phyloP scores from a whole-genome alignment of 306 rosid species.

The Gastrolobium villosum region DNA sequence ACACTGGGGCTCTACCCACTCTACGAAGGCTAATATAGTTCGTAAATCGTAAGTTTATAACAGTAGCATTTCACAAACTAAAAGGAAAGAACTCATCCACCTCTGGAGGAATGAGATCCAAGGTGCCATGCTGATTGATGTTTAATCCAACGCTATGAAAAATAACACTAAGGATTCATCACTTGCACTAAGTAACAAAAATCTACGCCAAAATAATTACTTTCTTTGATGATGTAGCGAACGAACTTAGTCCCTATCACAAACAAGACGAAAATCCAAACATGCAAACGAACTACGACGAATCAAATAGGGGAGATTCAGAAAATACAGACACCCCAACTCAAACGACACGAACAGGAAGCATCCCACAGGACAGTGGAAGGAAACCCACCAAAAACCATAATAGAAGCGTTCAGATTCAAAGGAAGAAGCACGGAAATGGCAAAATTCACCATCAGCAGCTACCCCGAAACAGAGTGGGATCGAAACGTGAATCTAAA shows the following conservation, averaged over 20 bases:
- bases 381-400: constrained; percentile 35
- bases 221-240: constrained; percentile 10
- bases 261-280: constrained; percentile 54
- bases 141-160: constrained; percentile 16
- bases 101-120: constrained; percentile 25
- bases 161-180: constrained; percentile 31
- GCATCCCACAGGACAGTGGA: constrained; percentile 27
- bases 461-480: constrained; percentile 41
- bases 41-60: neutral
- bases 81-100: constrained; percentile 5
- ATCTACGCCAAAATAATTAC: constrained; percentile 27
- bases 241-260: neutral
- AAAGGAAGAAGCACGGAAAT: constrained; percentile 40
- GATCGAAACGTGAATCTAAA: constrained; percentile 51
- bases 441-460: constrained; percentile 43
- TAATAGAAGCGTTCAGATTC: constrained; percentile 37
- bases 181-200: constrained; percentile 21
- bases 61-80: constrained; percentile 32
- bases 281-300: constrained; percentile 61
- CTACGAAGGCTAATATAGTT: constrained; percentile 5
- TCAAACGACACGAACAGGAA: constrained; percentile 29
- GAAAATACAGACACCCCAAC: constrained; percentile 38
- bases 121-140: constrained; percentile 9
- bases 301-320: constrained; percentile 51
- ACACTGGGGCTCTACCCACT: neutral